A percentile compares a stretch with the other conserved stretches of the same genome.
Evolutionary conservation across 2,329 filamentous ascomycete species (phyloP).

Genomic region (Tricladium varicosporioides): DNA sequence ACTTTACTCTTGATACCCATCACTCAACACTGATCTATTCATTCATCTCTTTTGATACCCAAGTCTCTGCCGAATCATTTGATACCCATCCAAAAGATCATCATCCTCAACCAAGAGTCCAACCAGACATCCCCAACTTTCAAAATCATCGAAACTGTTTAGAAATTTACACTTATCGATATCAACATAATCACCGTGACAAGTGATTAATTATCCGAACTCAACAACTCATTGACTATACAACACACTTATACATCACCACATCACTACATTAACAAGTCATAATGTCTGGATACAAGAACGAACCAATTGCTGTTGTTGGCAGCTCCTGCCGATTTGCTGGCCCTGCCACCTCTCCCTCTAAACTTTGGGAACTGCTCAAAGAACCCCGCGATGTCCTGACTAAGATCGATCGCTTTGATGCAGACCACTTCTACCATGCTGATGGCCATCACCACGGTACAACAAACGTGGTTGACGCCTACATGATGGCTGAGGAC

Average conservation of each 20-base stretch:
- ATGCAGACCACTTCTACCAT: conserved; percentile 52
- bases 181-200: background rate
- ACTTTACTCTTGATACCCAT: background rate
- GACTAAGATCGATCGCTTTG: conserved; percentile 42
- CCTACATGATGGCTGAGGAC: conserved; percentile 34
- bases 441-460: conserved; percentile 42
- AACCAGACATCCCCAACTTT: background rate
- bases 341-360: conserved; percentile 40
- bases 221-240: background rate
- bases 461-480: conserved; percentile 15
- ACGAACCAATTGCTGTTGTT: conserved; percentile 34
- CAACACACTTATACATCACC: background rate
- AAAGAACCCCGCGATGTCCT: conserved; percentile 42
- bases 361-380: conserved; percentile 50
- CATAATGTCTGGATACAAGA: background rate
- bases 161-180: background rate
- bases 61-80: no score
- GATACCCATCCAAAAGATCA: no score
- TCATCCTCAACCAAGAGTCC: no score
- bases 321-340: conserved; percentile 41
- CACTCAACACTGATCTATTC: background rate
- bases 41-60: no score
- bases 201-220: background rate
- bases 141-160: background rate
- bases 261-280: background rate